phyloP scores from a whole-genome alignment of 1,139 yeast genomes.

The Sugiyamaella novakii region DNA sequence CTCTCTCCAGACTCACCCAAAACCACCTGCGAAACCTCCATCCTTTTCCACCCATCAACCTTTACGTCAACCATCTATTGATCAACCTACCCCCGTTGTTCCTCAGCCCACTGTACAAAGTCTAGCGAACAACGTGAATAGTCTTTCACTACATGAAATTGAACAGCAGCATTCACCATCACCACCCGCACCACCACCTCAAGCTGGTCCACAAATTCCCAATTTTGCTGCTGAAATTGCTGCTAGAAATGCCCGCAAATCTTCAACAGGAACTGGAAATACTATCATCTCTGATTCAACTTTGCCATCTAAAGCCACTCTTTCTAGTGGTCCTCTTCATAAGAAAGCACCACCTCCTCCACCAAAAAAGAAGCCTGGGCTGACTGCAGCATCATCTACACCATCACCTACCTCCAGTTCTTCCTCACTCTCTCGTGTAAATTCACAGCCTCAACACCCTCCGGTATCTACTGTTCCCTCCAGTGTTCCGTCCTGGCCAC shows the following conservation, averaged over 20 bases:
- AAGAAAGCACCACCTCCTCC: constrained; percentile 40
- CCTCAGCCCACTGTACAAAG: constrained; percentile 6
- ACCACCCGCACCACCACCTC: constrained; percentile 12
- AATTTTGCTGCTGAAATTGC: constrained; percentile 42
- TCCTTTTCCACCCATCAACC: not conserved
- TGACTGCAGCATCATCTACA: constrained; percentile 5
- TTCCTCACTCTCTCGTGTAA: constrained; percentile 1
- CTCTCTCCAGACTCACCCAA: constrained; percentile 9
- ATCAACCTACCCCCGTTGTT: constrained; percentile 10
- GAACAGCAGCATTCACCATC: not conserved
- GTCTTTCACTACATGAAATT: constrained; percentile 7
- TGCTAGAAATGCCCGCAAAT: constrained; percentile 22
- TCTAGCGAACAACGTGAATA: not conserved
- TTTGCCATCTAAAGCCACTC: constrained; percentile 17
- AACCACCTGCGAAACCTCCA: constrained; percentile 22
- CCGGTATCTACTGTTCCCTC: not conserved
- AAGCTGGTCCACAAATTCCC: constrained; percentile 25
- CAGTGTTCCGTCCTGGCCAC: constrained; percentile 16
- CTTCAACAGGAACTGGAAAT: not conserved
- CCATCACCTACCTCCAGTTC: constrained; percentile 4
- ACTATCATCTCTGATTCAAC: not conserved
- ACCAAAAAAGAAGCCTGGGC: constrained; percentile 35
- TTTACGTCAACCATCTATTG: not conserved
- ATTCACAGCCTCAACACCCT: not conserved
- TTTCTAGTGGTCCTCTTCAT: constrained; percentile 26